A percentile compares a stretch with the other conserved stretches of the same genome.
phyloP scores from a whole-genome alignment of 305 asterid genomes.

The Galium porrigens region DNA sequence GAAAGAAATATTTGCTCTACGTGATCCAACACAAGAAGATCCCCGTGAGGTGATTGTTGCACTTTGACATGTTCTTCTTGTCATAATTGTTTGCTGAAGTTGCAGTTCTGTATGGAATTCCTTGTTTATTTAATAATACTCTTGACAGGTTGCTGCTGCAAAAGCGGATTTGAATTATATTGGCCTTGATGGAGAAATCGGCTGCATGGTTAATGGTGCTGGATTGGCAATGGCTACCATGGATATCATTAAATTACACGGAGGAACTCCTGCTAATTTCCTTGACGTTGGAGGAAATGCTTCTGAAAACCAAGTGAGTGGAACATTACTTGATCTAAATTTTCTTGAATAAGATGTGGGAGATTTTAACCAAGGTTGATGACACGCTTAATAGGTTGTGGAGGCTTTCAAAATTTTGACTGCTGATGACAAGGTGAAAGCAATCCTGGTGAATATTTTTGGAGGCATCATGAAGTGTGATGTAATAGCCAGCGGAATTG shows the following conservation, averaged over 20 bases:
- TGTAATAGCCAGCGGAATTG: conserved; percentile 93
- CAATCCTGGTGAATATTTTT: conserved; percentile 87
- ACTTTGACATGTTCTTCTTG: neutral
- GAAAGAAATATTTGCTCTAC: conserved; percentile 64
- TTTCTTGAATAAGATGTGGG: neutral
- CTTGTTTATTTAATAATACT: neutral
- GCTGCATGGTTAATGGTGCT: conserved; percentile 99
- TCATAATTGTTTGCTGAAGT: neutral
- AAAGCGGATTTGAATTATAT: conserved; percentile 97
- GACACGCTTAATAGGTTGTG: conserved; percentile 50
- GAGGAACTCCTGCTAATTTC: conserved; percentile 99
- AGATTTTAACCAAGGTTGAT: conserved; percentile 5
- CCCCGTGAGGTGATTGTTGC: conserved; percentile 67
- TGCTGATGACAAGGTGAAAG: conserved; percentile 93
- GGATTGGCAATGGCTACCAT: conserved; percentile 99
- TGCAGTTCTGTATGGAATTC: neutral
- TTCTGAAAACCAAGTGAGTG: conserved; percentile 71
- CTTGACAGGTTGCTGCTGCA: conserved; percentile 79
- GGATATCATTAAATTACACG: conserved; percentile 93
- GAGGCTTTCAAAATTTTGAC: conserved; percentile 94
- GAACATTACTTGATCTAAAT: neutral
- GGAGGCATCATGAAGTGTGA: conserved; percentile 99
- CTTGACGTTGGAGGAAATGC: conserved; percentile 99
- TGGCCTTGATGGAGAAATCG: conserved; percentile 97
- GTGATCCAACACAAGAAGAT: conserved; percentile 93